Evolutionary conservation across 306 rosid species (phyloP).

Genomic region (Erythrophleum fordii): DNA sequence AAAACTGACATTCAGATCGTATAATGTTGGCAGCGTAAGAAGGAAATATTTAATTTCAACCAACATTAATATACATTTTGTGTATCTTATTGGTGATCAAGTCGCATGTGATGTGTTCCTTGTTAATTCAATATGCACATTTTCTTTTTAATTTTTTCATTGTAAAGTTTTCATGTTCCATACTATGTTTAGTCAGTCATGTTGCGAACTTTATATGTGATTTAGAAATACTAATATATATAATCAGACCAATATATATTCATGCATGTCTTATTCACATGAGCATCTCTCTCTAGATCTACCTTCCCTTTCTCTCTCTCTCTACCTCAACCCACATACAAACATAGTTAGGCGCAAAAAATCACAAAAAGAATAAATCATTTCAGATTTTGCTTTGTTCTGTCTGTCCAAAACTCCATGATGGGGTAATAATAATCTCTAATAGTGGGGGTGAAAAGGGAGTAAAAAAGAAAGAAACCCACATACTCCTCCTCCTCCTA

Average conservation of each 20-base stretch:
- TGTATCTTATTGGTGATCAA: not conserved
- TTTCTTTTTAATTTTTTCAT: not conserved
- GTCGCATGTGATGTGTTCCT: conserved; percentile 21
- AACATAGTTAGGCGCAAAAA: conserved; percentile 51
- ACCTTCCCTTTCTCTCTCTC: conserved; percentile 11
- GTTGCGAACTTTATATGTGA: conserved; percentile 1
- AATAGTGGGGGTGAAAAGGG: conserved; percentile 62
- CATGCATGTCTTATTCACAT: conserved; percentile 29
- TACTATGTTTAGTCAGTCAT: conserved; percentile 25
- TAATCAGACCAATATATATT: not conserved
- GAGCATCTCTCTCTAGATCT: conserved; percentile 38
- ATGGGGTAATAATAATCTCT: conserved; percentile 66
- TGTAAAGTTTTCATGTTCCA: not conserved
- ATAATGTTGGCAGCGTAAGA: not conserved
- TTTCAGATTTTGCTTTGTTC: conserved; percentile 56
- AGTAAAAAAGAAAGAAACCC: conserved; percentile 60
- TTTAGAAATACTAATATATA: conserved; percentile 2
- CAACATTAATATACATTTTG: not conserved
- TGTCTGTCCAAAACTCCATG: conserved; percentile 63
- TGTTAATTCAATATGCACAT: conserved; percentile 3
- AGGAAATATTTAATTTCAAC: not conserved
- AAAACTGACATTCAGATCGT: too few species aligned
- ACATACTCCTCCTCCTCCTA: conserved; percentile 27
- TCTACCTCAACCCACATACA: conserved; percentile 37
- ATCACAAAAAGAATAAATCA: conserved; percentile 68